Conservation (phyloP, 2,329 filamentous ascomycete genomes). For the Fusarium sp. region DNA sequence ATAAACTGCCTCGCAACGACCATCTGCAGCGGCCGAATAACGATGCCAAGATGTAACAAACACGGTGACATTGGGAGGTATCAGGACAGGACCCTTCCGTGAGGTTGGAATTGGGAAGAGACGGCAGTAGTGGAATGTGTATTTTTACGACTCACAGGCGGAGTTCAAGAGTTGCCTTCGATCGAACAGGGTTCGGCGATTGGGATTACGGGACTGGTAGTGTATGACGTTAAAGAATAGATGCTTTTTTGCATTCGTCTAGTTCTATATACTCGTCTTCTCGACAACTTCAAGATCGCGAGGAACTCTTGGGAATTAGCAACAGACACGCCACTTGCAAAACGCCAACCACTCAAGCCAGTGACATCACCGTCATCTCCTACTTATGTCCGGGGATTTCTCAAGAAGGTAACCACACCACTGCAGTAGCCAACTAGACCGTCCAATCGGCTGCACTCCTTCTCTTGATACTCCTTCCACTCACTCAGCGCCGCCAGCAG, state of each 20-base stretch:
- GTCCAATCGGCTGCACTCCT: slow-evolving; percentile 77
- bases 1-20: slow-evolving; percentile 10
- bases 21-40: slow-evolving; percentile 15
- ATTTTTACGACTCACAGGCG: slow-evolving; percentile 24
- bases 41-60: slow-evolving; percentile 19
- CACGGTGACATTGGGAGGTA: slow-evolving; percentile 19
- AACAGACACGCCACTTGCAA: slow-evolving; percentile 21
- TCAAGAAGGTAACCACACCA: slow-evolving; percentile 86
- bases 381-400: slow-evolving; percentile 66
- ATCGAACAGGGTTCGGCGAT: slow-evolving; percentile 13
- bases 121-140: slow-evolving; percentile 15
- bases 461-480: slow-evolving; percentile 80
- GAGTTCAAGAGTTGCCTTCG: slow-evolving; percentile 26
- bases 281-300: background rate
- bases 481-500: slow-evolving; percentile 70
- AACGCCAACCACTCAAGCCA: slow-evolving; percentile 17
- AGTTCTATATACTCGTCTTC: background rate
- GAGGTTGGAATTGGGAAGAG: slow-evolving; percentile 20
- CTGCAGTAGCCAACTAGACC: slow-evolving; percentile 87
- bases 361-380: slow-evolving; percentile 1
- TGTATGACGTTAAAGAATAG: slow-evolving; percentile 27
- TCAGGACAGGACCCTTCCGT: slow-evolving; percentile 3
- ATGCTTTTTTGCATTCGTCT: slow-evolving; percentile 18
- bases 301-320: background rate
- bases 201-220: slow-evolving; percentile 23